These are phyloP conservation scores for Peltaster fructicola DNA, from an alignment of 2,329 filamentous ascomycete genomes.

Conservation along the genomic window DNA sequence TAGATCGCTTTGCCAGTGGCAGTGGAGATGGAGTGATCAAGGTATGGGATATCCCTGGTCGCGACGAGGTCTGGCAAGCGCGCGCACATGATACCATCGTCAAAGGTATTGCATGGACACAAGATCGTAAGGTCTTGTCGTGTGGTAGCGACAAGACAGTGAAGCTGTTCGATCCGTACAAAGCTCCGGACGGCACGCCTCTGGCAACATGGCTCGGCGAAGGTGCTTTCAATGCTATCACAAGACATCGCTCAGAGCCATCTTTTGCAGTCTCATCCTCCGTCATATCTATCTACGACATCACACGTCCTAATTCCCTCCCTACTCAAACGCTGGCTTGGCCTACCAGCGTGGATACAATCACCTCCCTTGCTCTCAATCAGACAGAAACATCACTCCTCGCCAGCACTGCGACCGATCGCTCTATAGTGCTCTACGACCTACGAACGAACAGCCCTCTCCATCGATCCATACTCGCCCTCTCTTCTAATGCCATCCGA, in stretches of 20 bases:
- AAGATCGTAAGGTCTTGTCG: slow-evolving; percentile 66
- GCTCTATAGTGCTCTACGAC: slow-evolving; percentile 80
- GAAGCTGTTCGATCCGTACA: slow-evolving; percentile 84
- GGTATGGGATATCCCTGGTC: slow-evolving; percentile 64
- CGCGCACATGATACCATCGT: slow-evolving; percentile 87
- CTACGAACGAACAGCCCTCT: slow-evolving; percentile 72
- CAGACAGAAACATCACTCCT: slow-evolving; percentile 84
- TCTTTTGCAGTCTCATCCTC: slow-evolving; percentile 61
- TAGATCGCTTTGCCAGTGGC: slow-evolving; percentile 48
- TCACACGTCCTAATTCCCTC: slow-evolving; percentile 57
- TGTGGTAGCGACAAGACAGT: slow-evolving; percentile 75
- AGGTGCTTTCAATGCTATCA: slow-evolving; percentile 65
- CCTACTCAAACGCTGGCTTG: slow-evolving; percentile 70
- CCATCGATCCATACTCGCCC: slow-evolving; percentile 60
- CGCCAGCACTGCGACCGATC: slow-evolving; percentile 68
- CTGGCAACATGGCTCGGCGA: slow-evolving; percentile 70
- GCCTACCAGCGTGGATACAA: slow-evolving; percentile 80
- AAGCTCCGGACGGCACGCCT: slow-evolving; percentile 51
- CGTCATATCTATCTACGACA: slow-evolving; percentile 74
- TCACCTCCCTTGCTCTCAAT: slow-evolving; percentile 78
- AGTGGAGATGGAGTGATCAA: slow-evolving; percentile 89
- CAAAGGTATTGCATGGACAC: slow-evolving; percentile 79
- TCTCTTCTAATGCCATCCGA: slow-evolving; percentile 65
- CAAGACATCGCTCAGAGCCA: slow-evolving; percentile 62
- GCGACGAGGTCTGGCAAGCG: slow-evolving; percentile 57